Conservation (phyloP, 148 eudicot species). For the Nepenthes gracilis region DNA sequence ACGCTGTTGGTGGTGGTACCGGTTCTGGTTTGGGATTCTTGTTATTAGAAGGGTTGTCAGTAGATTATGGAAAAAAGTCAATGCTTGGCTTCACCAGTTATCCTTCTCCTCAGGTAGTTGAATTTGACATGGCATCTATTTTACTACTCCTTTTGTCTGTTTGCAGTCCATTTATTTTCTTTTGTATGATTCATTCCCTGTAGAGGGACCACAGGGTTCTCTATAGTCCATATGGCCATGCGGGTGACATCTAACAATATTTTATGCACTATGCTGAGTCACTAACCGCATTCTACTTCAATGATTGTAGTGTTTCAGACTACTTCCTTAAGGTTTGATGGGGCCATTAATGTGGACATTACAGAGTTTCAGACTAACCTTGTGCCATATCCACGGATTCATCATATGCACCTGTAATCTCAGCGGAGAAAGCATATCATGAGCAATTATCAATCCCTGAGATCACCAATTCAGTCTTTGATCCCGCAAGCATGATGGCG, state of each 20-base stretch:
- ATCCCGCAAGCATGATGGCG: constrained; percentile 38
- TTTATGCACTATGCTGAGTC: too few species aligned
- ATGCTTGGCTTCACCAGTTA: constrained; percentile 52
- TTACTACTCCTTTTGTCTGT: too few species aligned
- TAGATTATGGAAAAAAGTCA: constrained; percentile 53
- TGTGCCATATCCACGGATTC: constrained; percentile 28
- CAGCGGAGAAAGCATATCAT: constrained; percentile 24
- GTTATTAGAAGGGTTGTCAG: constrained; percentile 44
- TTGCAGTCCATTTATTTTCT: too few species aligned
- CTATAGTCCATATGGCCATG: too few species aligned
- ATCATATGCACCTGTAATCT: constrained; percentile 31
- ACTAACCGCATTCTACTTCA: too few species aligned
- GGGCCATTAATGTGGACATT: constrained; percentile 27
- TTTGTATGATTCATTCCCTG: too few species aligned
- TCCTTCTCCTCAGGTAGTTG: constrained; percentile 62
- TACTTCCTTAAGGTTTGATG: constrained; percentile 36
- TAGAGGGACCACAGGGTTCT: too few species aligned
- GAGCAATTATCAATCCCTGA: constrained; percentile 26
- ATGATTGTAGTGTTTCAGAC: constrained; percentile 8
- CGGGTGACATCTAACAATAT: too few species aligned
- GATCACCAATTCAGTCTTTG: constrained; percentile 26
- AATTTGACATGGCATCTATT: background rate
- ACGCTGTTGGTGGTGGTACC: constrained; percentile 54
- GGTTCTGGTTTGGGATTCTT: constrained; percentile 55
- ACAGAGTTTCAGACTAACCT: constrained; percentile 35